Conservation (phyloP, 106 monocot genomes). For the Platanthera zijinensis region DNA sequence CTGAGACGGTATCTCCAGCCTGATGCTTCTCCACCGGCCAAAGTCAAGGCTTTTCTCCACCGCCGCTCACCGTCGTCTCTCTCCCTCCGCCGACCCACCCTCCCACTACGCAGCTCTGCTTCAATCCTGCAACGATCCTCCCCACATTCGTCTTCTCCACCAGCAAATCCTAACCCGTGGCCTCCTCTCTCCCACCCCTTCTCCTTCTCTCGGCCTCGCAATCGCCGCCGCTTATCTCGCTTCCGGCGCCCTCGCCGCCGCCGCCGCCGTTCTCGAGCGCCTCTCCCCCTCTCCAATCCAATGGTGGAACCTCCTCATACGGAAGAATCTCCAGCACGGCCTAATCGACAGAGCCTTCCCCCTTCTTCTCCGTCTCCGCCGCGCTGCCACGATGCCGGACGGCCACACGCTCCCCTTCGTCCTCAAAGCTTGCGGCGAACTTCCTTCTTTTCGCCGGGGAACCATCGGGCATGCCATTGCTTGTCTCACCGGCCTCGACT, state of each 20-base stretch:
- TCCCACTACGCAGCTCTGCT: constrained; percentile 16
- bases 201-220: constrained; percentile 15
- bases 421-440: constrained; percentile 68
- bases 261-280: constrained; percentile 35
- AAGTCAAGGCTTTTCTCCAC: constrained; percentile 14
- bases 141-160: constrained; percentile 27
- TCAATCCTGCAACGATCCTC: constrained; percentile 42
- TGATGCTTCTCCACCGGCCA: constrained; percentile 22
- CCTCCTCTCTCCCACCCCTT: constrained; percentile 11
- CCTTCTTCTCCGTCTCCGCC: constrained; percentile 33
- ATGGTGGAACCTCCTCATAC: constrained; percentile 66
- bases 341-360: constrained; percentile 32
- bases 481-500: constrained; percentile 51
- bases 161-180: constrained; percentile 42
- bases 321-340: constrained; percentile 32
- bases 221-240: constrained; percentile 39
- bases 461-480: constrained; percentile 39
- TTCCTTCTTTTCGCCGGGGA: constrained; percentile 50
- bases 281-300: constrained; percentile 33
- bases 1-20: constrained; percentile 4
- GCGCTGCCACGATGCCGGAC: constrained; percentile 40
- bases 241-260: constrained; percentile 27
- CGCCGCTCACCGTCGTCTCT: background rate
- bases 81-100: background rate
- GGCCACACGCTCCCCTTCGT: constrained; percentile 68